Percentiles rank a stretch among this genome's conserved stretches.
These are phyloP conservation scores for Phytophthora tentaculata DNA, from an alignment of 352 stramenopile genomes.

Conservation along the genomic window DNA sequence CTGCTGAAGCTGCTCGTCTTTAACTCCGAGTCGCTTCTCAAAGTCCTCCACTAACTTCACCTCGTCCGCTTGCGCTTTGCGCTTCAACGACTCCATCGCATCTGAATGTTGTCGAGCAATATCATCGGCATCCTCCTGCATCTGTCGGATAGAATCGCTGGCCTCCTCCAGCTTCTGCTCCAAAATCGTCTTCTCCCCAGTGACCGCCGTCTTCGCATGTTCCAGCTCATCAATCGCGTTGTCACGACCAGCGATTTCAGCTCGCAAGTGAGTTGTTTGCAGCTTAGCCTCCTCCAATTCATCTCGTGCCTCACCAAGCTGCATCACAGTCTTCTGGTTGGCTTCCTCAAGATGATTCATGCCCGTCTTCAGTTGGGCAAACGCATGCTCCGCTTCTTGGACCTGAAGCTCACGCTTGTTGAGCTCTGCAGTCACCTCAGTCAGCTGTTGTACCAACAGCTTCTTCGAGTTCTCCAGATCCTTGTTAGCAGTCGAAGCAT, in stretches of 20 bases:
- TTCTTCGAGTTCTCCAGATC: slow-evolving; percentile 28
- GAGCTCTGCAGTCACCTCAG: slow-evolving; percentile 17
- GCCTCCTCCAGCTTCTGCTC: slow-evolving; percentile 32
- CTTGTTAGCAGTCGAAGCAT: slow-evolving; percentile 38
- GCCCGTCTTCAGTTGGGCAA: slow-evolving; percentile 28
- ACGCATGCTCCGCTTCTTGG: slow-evolving; percentile 24
- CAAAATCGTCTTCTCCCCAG: slow-evolving; percentile 25
- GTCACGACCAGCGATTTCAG: slow-evolving; percentile 27
- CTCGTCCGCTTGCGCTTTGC: slow-evolving; percentile 24
- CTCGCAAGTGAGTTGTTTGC: slow-evolving; percentile 13
- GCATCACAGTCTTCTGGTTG: slow-evolving; percentile 8
- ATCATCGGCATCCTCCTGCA: slow-evolving; percentile 25
- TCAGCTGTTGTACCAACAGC: slow-evolving; percentile 30
- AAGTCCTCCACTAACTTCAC: slow-evolving; percentile 26
- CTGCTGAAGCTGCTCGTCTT: slow-evolving; percentile 28
- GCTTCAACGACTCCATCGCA: slow-evolving; percentile 20
- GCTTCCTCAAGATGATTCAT: slow-evolving; percentile 31
- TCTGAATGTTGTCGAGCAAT: slow-evolving; percentile 24
- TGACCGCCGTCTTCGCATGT: slow-evolving; percentile 5
- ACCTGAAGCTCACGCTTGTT: slow-evolving; percentile 24
- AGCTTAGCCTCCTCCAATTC: slow-evolving; percentile 24
- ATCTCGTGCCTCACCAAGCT: slow-evolving; percentile 21
- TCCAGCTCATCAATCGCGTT: slow-evolving; percentile 26
- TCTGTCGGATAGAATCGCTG: slow-evolving; percentile 17
- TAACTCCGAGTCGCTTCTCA: slow-evolving; percentile 26